Evolutionary conservation across 2,329 filamentous ascomycete genomes (phyloP), one percentile per base, ranked within the genome.

Genomic region (Camillea tinctor): DNA sequence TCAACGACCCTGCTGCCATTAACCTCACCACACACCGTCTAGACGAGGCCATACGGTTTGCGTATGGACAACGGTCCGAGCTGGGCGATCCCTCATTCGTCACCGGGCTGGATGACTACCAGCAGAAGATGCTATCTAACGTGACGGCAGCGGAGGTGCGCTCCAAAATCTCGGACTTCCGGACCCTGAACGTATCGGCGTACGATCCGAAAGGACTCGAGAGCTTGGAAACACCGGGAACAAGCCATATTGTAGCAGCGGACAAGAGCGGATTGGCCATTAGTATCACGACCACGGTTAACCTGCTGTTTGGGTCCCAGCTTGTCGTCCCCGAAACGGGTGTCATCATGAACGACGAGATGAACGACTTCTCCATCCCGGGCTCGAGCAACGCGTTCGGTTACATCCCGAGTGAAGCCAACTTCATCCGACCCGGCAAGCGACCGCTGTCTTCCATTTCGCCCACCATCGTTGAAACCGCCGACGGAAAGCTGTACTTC

Each of bases 11-110:
- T 1, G 75, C 78, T 1, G 75, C 79, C 2, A 77, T 78, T 53
- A 82, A 83, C 64, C 71, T 92, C 0, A 91, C 87, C 48, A 91
- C 89, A 0, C 92, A 97, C 71, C 81, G 89, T 0, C 77, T 96
- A n/a, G 88, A 94, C 64, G 92, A 97, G 78, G 89, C 91, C 1
- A 89, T 96, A 61, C 81, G 90, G 7, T 96, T 93, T 70, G 91
- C 87, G 0, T 96, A 96, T 67, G 92, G 89, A 1, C 76, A 88
- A 79, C 85, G 92, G 55, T 82, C 85, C 1, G 60, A 90, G 30
- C 81, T 96, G 0, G 93, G 91, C 1, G 93, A 96, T 66, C 93
- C 93, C 0, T 78, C 77, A 0, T 96, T 90, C 67, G 84, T 93
- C 6, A 68, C 74, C 0, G 77, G 82, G 0, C 82, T 89, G 11